phyloP scores from a whole-genome alignment of 306 rosid genomes.

The Senna siamea region DNA sequence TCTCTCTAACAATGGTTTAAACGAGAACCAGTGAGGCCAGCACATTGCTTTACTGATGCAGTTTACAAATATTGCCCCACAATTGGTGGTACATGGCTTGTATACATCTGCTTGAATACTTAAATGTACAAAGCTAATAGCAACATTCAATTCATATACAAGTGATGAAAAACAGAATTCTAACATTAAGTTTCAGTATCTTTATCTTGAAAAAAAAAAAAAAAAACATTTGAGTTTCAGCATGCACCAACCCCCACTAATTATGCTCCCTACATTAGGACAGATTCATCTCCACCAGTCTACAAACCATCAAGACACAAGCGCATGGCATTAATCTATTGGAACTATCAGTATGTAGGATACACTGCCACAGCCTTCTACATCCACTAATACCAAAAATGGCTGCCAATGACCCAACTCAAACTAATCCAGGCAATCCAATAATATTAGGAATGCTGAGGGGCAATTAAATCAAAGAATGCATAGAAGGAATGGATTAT shows the following conservation, averaged over 20 bases:
- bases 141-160: slow-evolving; percentile 12
- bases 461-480: neutral
- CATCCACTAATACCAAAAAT: slow-evolving; percentile 1
- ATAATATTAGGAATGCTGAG: slow-evolving; percentile 6
- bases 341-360: neutral
- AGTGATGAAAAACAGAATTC: slow-evolving; percentile 4
- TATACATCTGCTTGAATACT: neutral
- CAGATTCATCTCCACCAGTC: slow-evolving; percentile 4
- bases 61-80: neutral
- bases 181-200: no score
- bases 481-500: neutral
- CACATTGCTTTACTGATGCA: neutral
- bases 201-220: no score
- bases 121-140: neutral
- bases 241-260: neutral
- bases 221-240: slow-evolving; percentile 6
- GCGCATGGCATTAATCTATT: neutral
- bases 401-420: neutral
- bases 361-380: neutral
- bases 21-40: neutral
- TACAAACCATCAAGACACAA: neutral
- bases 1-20: neutral
- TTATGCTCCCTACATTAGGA: neutral
- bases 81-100: neutral
- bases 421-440: slow-evolving; percentile 23